Base-by-base conservation (phyloP, 2,329 filamentous ascomycete species). In the Cordyceps javanica region DNA sequence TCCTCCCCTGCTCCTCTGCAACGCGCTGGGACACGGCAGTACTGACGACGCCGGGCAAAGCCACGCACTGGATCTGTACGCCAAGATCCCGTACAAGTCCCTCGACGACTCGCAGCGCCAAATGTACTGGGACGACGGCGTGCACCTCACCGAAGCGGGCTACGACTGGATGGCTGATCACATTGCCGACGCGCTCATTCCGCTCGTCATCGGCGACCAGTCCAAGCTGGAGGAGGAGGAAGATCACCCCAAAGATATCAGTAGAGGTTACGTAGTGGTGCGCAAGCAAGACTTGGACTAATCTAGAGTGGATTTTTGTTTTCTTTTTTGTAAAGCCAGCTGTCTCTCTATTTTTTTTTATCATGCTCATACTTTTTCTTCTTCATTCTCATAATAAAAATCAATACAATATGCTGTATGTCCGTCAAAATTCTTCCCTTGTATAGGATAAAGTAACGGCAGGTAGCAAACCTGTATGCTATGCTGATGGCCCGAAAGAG, bases 151-250 rank as follows among this genome's bases (percentile, higher is more conserved):
- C 0, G 68, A 73, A 0, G 75, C 72, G 7, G 85, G 85, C 8
- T 88, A 88, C 71, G 77, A 86, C 65, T 72, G 81, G 63, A 82
- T 88, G 74, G 85, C 85, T 2, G 73, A 77, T 39, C 74, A 79
- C 58, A 73, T 88, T 51, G 84, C 78, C 48, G 74, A 78, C 25
- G 75, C 71, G 30, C 68, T 88, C 10, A 71, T 82, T 46, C 72
- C 75, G 30, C 70, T 85, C 39, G 63, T 79, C 38, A 63, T 57
- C 28, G 41, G 26, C 34, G 52, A 55, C 50, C 3, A 39, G 57
- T 21, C 36, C 7, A 19, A 50, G 41, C 8, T 67, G 34, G 78
- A 79, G 16, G 81, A 83, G 67, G 81, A 84, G 65, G 65, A 64
- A 1, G 79, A 77, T 0, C 73, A 77, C 44, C 75, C 77, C 9